These are phyloP conservation scores for Monosporascus sp. DNA, from an alignment of 2,329 filamentous ascomycete genomes.

Conservation along the genomic window DNA sequence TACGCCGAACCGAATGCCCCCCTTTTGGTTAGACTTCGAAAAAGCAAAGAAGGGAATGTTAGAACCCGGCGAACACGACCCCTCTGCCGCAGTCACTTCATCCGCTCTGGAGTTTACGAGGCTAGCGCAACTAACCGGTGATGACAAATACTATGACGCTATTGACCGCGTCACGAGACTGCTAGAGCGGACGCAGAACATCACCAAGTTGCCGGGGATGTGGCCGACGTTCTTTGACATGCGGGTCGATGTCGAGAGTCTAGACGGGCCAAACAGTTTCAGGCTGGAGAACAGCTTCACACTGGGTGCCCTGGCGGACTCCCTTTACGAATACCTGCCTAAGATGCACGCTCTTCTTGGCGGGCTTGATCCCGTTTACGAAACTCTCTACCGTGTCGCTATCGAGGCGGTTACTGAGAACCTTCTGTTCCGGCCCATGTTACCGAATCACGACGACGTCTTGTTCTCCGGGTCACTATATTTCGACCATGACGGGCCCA, in stretches of 20 bases:
- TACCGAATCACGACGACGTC: slow-evolving; percentile 52
- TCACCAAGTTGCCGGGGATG: slow-evolving; percentile 64
- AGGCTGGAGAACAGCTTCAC: slow-evolving; percentile 33
- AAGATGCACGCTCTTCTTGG: slow-evolving; percentile 60
- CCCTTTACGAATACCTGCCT: slow-evolving; percentile 50
- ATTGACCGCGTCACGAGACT: slow-evolving; percentile 65
- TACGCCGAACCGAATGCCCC: slow-evolving; percentile 43
- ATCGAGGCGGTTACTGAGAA: slow-evolving; percentile 53
- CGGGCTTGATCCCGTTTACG: slow-evolving; percentile 53
- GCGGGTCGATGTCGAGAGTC: slow-evolving; percentile 36
- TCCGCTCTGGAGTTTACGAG: slow-evolving; percentile 64
- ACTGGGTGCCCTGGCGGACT: slow-evolving; percentile 47
- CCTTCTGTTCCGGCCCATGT: slow-evolving; percentile 64
- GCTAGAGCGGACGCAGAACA: slow-evolving; percentile 59
- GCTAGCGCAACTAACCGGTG: slow-evolving; percentile 60
- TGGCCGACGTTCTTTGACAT: slow-evolving; percentile 62
- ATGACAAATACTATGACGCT: slow-evolving; percentile 66
- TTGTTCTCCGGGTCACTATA: slow-evolving; percentile 37
- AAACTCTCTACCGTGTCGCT: slow-evolving; percentile 55
- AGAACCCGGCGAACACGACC: slow-evolving; percentile 12
- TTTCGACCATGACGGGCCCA: neutral
- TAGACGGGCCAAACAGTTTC: slow-evolving; percentile 16
- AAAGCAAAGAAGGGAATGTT: neutral
- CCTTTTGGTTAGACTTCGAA: slow-evolving; percentile 1
- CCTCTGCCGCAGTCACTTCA: slow-evolving; percentile 41